A percentile compares a stretch with the other conserved stretches of the same genome.
Evolutionary conservation across 2,329 filamentous ascomycete species (phyloP).

Genomic region (Thelonectria rubi): DNA sequence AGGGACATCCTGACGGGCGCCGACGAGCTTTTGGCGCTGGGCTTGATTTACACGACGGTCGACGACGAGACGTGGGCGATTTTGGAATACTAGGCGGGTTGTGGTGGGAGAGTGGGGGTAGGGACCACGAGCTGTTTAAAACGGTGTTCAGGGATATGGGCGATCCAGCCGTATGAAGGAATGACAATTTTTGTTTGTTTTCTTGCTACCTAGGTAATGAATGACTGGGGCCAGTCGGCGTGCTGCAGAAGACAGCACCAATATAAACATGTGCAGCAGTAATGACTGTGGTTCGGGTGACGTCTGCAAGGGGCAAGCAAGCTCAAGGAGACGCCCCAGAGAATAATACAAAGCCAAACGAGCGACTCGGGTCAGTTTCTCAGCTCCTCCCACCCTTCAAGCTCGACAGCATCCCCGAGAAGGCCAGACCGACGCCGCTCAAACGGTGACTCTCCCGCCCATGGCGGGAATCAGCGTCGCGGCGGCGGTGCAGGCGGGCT

Average conservation of each 20-base stretch:
- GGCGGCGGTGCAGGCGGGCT: constrained; percentile 39
- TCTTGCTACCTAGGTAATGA: constrained; percentile 34
- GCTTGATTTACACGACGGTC: constrained; percentile 87
- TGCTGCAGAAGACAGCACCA: constrained; percentile 21
- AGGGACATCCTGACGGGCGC: constrained; percentile 79
- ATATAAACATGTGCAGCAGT: constrained; percentile 27
- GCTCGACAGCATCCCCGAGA: constrained; percentile 7
- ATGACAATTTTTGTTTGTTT: constrained; percentile 37
- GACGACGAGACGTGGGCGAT: constrained; percentile 94
- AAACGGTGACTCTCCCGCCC: constrained; percentile 37
- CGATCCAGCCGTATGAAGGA: constrained; percentile 38
- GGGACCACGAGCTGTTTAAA: constrained; percentile 34
- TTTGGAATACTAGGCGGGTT: constrained; percentile 67
- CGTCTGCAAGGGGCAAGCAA: neutral
- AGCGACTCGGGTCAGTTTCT: constrained; percentile 6
- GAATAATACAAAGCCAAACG: neutral
- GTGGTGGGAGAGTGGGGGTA: neutral
- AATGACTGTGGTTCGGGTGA: constrained; percentile 28
- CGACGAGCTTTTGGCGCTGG: constrained; percentile 78
- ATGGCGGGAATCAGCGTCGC: constrained; percentile 34
- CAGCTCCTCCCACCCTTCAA: constrained; percentile 1
- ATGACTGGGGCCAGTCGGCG: constrained; percentile 40
- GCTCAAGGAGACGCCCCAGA: neutral
- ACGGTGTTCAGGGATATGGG: constrained; percentile 40
- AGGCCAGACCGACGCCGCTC: constrained; percentile 6